Percentiles rank a stretch among this genome's conserved stretches.
These are phyloP conservation scores for Hydrangea macrophylla DNA, from an alignment of 148 eudicot species.

Conservation along the genomic window DNA sequence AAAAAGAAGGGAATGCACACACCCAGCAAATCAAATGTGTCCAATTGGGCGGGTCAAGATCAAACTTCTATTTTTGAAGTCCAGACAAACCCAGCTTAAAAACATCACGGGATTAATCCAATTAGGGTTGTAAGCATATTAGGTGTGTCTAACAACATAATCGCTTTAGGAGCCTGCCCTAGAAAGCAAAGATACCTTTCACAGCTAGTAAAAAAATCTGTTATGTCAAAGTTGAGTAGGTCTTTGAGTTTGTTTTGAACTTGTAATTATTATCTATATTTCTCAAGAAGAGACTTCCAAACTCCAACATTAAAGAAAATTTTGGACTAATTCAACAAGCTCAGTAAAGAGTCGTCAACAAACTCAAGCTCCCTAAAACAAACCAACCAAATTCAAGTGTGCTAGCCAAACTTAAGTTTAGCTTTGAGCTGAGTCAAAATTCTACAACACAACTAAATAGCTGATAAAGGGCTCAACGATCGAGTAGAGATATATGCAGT, in stretches of 20 bases:
- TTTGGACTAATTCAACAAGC: too few species aligned
- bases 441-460: background rate
- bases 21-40: too few species aligned
- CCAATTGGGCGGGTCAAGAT: too few species aligned
- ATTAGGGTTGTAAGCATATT: background rate
- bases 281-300: too few species aligned
- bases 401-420: background rate
- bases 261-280: too few species aligned
- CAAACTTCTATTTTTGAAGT: too few species aligned
- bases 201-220: background rate
- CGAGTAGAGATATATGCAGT: background rate
- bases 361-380: background rate
- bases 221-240: background rate
- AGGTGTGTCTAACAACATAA: background rate
- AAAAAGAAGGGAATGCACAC: too few species aligned
- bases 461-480: background rate
- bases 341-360: too few species aligned
- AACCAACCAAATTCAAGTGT: too few species aligned
- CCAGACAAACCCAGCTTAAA: too few species aligned
- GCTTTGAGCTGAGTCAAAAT: background rate
- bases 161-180: background rate
- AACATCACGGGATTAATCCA: too few species aligned
- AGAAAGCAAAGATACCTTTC: background rate
- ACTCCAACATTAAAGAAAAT: too few species aligned
- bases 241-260: background rate